Conservation (phyloP, 306 rosid species). For the Prunus davidiana region DNA sequence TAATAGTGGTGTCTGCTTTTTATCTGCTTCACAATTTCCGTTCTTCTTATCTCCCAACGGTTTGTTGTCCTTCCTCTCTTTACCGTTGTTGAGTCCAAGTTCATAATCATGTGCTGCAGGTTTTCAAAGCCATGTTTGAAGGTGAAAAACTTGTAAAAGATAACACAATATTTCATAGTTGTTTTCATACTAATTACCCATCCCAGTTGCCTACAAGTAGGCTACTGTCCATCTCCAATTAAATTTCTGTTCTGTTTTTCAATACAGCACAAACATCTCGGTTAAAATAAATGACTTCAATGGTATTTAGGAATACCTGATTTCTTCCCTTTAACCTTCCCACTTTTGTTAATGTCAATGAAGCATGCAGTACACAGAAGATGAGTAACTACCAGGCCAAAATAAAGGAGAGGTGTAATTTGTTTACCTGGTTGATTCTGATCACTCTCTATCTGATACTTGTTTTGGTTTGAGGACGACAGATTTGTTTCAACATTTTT, state of each 20-base stretch:
- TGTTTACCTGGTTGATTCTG: conserved; percentile 2
- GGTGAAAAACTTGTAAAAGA: neutral
- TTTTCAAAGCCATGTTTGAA: neutral
- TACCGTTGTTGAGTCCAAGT: neutral
- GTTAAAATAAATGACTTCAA: too few relatives aligned
- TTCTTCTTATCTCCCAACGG: neutral
- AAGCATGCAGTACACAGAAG: neutral
- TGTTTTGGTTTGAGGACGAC: too few relatives aligned
- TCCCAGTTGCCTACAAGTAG: too few relatives aligned
- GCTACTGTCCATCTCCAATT: too few relatives aligned
- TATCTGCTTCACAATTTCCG: neutral
- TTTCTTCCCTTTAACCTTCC: too few relatives aligned
- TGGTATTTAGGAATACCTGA: too few relatives aligned
- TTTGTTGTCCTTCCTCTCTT: neutral
- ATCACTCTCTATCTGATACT: neutral
- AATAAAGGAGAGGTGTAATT: neutral
- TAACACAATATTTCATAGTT: too few relatives aligned
- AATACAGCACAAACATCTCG: too few relatives aligned
- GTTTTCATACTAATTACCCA: too few relatives aligned
- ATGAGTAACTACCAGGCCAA: neutral
- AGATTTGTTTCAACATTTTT: neutral
- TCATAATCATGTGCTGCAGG: neutral
- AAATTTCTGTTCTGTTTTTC: too few relatives aligned
- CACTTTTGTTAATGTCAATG: too few relatives aligned
- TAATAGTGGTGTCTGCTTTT: conserved; percentile 38